Percentiles rank a stretch among this genome's conserved stretches.
Evolutionary conservation across 371 early-diverging fungal species (phyloP).

Genomic region (Smittium culicis): DNA sequence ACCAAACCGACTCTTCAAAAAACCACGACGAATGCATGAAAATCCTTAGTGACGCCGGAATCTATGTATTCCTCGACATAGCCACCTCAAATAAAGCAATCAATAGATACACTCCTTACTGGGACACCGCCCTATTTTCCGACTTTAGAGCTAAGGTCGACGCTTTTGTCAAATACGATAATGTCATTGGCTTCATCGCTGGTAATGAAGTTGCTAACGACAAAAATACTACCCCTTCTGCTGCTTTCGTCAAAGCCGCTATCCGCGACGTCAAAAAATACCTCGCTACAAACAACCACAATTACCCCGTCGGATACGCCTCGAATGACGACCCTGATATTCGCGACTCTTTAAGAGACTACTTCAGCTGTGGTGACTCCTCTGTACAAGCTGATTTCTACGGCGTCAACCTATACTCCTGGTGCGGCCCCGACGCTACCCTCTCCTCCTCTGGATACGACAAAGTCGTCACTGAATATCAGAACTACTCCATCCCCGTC

Average conservation of each 20-base stretch:
- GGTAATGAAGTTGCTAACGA: conserved; percentile 60
- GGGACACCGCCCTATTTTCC: conserved; percentile 34
- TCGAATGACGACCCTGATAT: conserved; percentile 51
- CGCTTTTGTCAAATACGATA: conserved; percentile 41
- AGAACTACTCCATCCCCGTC: conserved; percentile 14
- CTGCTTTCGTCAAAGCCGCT: conserved; percentile 48
- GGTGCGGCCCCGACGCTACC: conserved; percentile 12
- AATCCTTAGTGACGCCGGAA: conserved; percentile 38
- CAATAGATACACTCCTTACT: conserved; percentile 43
- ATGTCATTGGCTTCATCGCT: conserved; percentile 47
- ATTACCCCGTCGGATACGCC: conserved; percentile 58
- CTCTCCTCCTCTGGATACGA: conserved; percentile 13
- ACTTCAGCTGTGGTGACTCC: conserved; percentile 45
- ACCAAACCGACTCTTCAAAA: conserved; percentile 41
- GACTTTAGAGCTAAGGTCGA: conserved; percentile 39
- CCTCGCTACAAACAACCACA: conserved; percentile 20
- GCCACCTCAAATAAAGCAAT: conserved; percentile 37
- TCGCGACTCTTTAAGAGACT: conserved; percentile 39
- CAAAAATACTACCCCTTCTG: conserved; percentile 39
- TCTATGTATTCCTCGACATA: conserved; percentile 49
- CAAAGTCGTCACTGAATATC: conserved; percentile 3
- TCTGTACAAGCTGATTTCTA: conserved; percentile 43
- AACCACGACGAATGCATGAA: conserved; percentile 55
- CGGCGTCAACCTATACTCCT: conserved; percentile 29
- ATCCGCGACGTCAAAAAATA: conserved; percentile 46